Base-by-base conservation (phyloP, 2,329 filamentous ascomycete species). In the Botrytis aclada region DNA sequence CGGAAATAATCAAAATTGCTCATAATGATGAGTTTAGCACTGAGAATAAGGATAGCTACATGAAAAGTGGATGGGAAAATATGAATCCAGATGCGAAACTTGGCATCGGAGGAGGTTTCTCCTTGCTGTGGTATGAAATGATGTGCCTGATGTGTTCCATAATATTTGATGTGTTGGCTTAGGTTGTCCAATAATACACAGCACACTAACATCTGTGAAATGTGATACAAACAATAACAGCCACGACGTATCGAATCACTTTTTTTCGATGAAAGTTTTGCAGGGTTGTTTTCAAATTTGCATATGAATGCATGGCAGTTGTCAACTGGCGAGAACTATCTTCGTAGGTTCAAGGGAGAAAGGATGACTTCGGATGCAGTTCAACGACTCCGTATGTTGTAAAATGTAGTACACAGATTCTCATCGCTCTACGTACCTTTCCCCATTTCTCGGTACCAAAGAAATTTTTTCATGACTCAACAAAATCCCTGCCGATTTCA, bases 101-200 rank as follows among this genome's bases (percentile, higher is more conserved):
- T 41, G 65, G 51, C 51, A 69, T 69, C 18, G n/a, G 25, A 41
- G 51, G 8, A 32, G 39, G 22, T 39, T 41, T 69, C 47, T 37
- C 51, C 37, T 67, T 22, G 34, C 47, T 34, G 47, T 56, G 34
- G 56, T 56, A 32, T 56, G n/a, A 67, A 22, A 54, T 22, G 34
- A 67, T 56, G 32, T 67, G 62, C 37, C 20, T 69, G 47, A 56
- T 69, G 37, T 56, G 37, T 39, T 69, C 45, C 14, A 47, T 47
- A 12, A 12, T 3, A 34, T n/a, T 69, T 69, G 65, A 69, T 69
- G 65, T 69, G 65, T 18, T 69, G 65, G 47, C 65, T 67, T 41
- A 32, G 47, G 65, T 69, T 41, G 65, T 47, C 65, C 65, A 69
- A 69, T 69, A 58, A 56, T 41, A 69, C 37, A 67, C 47, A 67